Base-by-base conservation (phyloP, 345 rosid species). In the Leavenworthia alabamica region DNA sequence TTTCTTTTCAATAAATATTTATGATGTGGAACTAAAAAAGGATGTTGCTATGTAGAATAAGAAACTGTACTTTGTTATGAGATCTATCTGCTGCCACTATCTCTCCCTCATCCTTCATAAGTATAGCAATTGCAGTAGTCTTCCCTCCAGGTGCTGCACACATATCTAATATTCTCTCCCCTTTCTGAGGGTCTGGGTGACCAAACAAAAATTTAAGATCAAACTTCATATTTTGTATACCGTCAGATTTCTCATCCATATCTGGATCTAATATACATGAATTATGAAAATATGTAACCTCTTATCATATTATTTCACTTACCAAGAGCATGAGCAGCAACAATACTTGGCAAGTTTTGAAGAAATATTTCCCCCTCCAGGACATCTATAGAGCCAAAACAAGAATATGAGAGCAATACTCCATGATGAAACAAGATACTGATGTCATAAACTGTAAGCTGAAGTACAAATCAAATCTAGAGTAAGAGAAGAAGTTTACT, bases 61-160 rank as follows among this genome's bases (percentile, higher is more conserved):
- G 13, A 59, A 57, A 55, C 33, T 24, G 37, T 72, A 93, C 99
- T 86, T 93, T 93, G 75, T 93, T 89, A 70, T 93, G 99, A 64
- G 99, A 93, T 77, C 99, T 81, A 77, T 89, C 99, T 35, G 68
- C 83, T 52, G 99, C 97, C 72, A 85, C 67, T 66, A 93, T 81
- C 82, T 89, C 97, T 64, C 99, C 99, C 61, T 85, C 82, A 77
- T 85, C 88, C 64, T 85, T 80, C 94, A 93, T 89, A 63, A 93
- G 81, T 42, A 79, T 77, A 48, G 99, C 94, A 69, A 89, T 82
- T 60, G 92, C 96, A 44, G 99, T 89, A 54, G 99, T 93, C 67
- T 93, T 93, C 55, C 99, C 99, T 67, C 99, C 99, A 0, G 97
- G 99, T 35, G 97, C 97, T 46, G 99, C 99, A 64, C 99, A 93